A percentile compares a stretch with the other conserved stretches of the same genome.
Conservation (phyloP, 176 grass and related monocot species). For the Tillandsia fasciculata region DNA sequence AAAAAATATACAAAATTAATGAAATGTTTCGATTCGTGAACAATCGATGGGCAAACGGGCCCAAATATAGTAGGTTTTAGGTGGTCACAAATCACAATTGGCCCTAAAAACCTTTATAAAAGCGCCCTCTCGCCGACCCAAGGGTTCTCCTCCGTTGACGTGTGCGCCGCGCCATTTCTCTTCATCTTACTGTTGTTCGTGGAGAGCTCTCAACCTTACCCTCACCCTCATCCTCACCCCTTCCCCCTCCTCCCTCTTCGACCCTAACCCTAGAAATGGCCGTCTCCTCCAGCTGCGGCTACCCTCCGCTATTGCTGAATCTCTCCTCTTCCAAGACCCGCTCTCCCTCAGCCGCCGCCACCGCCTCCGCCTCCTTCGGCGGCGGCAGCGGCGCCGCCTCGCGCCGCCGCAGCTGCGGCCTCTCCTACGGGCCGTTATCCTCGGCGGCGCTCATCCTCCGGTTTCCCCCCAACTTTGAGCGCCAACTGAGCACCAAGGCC, state of each 20-base stretch:
- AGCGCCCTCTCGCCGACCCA: too few species aligned
- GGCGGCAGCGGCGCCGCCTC: conserved; percentile 5
- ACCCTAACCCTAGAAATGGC: background rate
- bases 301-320: background rate
- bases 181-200: too few species aligned
- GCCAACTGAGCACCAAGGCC: conserved; percentile 97
- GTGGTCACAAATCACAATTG: too few species aligned
- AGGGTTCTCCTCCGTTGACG: too few species aligned
- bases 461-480: conserved; percentile 92
- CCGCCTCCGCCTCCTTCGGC: conserved; percentile 3
- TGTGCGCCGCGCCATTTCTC: too few species aligned
- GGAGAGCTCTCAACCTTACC: background rate
- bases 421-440: conserved; percentile 1
- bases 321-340: background rate
- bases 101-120: too few species aligned
- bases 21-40: too few species aligned
- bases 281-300: background rate
- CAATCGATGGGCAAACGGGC: too few species aligned
- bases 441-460: conserved; percentile 29
- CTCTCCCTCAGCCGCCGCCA: conserved; percentile 12
- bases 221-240: background rate
- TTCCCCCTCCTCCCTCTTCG: background rate
- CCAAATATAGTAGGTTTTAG: too few species aligned
- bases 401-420: conserved; percentile 7
- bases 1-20: too few species aligned